These are phyloP conservation scores for Tolypocladium inflatum DNA, from an alignment of 2,329 filamentous ascomycete genomes.

Conservation along the genomic window DNA sequence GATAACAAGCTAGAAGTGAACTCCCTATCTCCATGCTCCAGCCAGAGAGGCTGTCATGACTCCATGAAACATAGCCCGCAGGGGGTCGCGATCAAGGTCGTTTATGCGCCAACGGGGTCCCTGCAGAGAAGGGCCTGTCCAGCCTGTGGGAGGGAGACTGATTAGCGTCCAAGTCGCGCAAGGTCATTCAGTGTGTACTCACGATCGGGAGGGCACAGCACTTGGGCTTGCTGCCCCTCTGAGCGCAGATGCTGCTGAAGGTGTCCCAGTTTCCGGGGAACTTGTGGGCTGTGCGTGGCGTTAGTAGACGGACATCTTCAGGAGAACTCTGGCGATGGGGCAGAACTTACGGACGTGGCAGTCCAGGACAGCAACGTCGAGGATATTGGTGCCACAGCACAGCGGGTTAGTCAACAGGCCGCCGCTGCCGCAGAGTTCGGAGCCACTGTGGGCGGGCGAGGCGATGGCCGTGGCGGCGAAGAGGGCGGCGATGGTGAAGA, in stretches of 20 bases:
- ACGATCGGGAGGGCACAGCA: constrained; percentile 5
- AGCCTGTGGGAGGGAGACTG: neutral
- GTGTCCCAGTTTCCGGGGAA: neutral
- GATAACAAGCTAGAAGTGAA: neutral
- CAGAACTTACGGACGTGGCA: constrained; percentile 2
- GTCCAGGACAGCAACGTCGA: neutral
- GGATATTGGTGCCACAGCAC: constrained; percentile 2
- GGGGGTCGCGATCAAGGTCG: neutral
- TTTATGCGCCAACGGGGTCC: neutral
- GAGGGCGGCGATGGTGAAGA: constrained; percentile 3
- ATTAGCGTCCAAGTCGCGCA: neutral
- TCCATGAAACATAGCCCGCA: neutral
- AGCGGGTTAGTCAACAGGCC: neutral
- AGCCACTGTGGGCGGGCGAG: neutral
- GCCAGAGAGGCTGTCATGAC: neutral
- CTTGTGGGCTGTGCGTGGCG: neutral
- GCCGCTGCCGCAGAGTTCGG: neutral
- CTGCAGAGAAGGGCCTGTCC: constrained; percentile 4
- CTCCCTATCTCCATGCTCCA: neutral
- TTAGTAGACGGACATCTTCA: neutral
- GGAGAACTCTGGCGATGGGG: neutral
- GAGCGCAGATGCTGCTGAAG: neutral
- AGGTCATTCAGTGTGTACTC: neutral
- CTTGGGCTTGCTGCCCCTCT: neutral
- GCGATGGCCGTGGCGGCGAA: constrained; percentile 1